phyloP scores from a whole-genome alignment of 1,284 basidiomycete genomes.

The Ceratobasidium sp. region DNA sequence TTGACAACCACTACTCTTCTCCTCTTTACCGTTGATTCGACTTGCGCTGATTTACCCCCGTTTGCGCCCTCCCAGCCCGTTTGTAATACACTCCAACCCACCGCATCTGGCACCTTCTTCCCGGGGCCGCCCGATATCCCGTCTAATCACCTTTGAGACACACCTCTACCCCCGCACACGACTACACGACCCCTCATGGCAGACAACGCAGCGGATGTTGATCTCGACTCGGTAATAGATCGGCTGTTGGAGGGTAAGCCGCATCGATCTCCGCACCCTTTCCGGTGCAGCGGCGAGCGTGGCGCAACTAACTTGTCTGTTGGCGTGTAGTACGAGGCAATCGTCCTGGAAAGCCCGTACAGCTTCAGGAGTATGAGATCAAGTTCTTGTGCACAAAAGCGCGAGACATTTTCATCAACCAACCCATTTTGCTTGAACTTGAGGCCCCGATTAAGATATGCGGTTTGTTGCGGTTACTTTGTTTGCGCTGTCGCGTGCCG shows the following conservation, averaged over 20 bases:
- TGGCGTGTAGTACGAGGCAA: constrained; percentile 80
- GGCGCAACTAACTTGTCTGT: constrained; percentile 35
- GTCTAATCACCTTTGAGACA: not conserved
- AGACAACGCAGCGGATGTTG: constrained; percentile 72
- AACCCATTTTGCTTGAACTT: constrained; percentile 91
- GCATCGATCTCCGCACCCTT: constrained; percentile 44
- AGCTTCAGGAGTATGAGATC: constrained; percentile 95
- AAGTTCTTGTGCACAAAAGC: constrained; percentile 95
- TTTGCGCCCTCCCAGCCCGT: not conserved
- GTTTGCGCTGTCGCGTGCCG: not conserved
- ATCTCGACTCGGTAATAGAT: constrained; percentile 98
- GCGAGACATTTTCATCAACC: constrained; percentile 94
- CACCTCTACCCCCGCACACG: not conserved
- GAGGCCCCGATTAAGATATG: constrained; percentile 98
- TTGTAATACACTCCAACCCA: constrained; percentile 2
- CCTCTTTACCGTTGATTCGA: not conserved
- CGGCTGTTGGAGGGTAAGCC: constrained; percentile 90
- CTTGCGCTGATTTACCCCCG: constrained; percentile 7
- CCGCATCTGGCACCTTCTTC: not conserved
- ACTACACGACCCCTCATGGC: constrained; percentile 50
- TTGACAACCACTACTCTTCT: not conserved
- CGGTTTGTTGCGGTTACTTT: constrained; percentile 62
- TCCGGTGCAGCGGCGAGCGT: constrained; percentile 38
- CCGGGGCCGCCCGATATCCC: not conserved
- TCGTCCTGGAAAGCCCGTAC: constrained; percentile 91